Percentiles rank a stretch among this genome's conserved stretches.
phyloP scores from a whole-genome alignment of 148 eudicot species.

The Chenopodium album region DNA sequence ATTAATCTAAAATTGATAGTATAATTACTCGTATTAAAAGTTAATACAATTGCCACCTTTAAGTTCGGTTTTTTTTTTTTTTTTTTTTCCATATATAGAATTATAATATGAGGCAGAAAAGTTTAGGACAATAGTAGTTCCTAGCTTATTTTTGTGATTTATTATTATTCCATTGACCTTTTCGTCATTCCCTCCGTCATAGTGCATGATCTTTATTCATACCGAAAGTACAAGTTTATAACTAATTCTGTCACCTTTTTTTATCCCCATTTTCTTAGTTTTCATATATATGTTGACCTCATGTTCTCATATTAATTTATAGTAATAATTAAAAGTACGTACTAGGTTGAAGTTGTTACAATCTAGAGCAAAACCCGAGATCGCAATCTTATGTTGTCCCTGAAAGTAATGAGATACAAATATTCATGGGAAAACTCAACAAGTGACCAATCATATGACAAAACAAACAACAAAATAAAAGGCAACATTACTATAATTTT shows the following conservation, averaged over 20 bases:
- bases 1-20: no score
- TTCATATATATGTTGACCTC: neutral
- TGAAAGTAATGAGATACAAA: slow-evolving; percentile 13
- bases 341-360: neutral
- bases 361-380: neutral
- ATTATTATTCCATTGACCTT: neutral
- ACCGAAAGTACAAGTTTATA: neutral
- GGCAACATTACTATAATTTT: neutral
- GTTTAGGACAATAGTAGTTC: no score
- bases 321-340: neutral
- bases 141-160: no score
- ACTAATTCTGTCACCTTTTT: no score
- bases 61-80: no score
- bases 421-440: neutral
- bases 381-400: slow-evolving; percentile 19
- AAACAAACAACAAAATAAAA: neutral
- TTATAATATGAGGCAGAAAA: no score
- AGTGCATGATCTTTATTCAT: neutral
- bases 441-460: neutral
- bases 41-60: no score
- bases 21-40: no score
- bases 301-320: neutral
- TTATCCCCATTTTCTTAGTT: neutral
- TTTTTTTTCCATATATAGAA: no score
- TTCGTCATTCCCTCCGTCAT: neutral